Conservation (phyloP, 106 monocot genomes). For the Xerophyta viscosa region DNA sequence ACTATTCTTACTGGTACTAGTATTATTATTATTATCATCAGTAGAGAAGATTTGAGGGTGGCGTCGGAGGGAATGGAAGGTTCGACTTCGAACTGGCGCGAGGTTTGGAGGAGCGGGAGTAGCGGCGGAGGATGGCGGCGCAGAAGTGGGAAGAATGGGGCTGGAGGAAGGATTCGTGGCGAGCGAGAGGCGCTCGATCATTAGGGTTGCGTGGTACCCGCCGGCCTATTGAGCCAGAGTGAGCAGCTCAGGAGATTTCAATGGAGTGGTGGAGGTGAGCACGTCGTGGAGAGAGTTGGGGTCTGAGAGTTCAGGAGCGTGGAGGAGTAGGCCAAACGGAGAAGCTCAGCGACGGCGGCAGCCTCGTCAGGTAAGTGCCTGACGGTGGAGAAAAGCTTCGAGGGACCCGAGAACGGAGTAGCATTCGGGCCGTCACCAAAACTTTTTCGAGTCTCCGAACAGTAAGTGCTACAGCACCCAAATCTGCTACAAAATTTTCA, state of each 20-base stretch:
- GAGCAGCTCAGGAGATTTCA: not conserved
- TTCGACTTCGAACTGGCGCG: conserved; percentile 45
- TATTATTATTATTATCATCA: no score
- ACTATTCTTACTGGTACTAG: no score
- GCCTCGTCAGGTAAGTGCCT: not conserved
- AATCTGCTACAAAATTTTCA: no score
- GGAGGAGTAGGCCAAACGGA: no score
- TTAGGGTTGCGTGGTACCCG: conserved; percentile 14
- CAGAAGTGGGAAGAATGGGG: conserved; percentile 25
- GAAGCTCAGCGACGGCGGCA: no score
- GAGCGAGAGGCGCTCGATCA: conserved; percentile 30
- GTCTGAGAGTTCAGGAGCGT: not conserved
- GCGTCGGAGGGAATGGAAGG: conserved; percentile 14
- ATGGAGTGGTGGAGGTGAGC: not conserved
- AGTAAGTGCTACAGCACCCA: no score
- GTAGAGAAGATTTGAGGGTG: conserved; percentile 2
- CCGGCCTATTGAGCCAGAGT: conserved; percentile 7
- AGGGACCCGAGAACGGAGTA: no score
- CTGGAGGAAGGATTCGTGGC: conserved; percentile 5
- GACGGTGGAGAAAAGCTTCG: not conserved
- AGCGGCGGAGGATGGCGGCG: conserved; percentile 52
- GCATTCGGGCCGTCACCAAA: no score
- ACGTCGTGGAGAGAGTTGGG: conserved; percentile 8
- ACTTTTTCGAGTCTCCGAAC: no score
- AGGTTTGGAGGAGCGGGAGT: conserved; percentile 40